Conservation (phyloP, 208 protist genomes). For the Trypanosoma rangeli region DNA sequence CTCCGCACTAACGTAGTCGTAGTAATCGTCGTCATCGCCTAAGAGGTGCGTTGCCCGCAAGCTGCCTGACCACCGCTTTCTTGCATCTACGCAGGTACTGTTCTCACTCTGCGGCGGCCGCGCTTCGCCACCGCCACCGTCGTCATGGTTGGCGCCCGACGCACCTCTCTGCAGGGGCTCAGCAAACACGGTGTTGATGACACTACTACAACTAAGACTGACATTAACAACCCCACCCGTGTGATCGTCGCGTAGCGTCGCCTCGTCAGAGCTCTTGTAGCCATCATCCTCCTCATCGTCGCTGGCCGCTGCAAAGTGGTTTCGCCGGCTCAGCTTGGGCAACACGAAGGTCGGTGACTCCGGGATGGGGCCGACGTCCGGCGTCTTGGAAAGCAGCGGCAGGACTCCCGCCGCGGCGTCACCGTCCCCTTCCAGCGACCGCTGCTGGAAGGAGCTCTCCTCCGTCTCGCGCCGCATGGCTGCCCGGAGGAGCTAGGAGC, state of each 20-base stretch:
- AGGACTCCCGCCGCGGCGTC: neutral
- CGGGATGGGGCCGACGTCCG: neutral
- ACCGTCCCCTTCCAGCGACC: neutral
- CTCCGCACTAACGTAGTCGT: neutral
- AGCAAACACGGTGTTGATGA: neutral
- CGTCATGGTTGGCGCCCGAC: neutral
- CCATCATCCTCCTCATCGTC: conserved; percentile 32
- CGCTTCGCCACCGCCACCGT: neutral
- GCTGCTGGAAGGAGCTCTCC: neutral
- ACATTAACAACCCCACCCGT: neutral
- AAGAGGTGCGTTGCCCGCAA: neutral
- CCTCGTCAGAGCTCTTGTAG: conserved; percentile 37
- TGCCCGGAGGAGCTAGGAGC: neutral
- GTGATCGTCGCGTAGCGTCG: conserved; percentile 5
- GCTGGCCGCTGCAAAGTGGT: neutral
- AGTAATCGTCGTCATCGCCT: neutral
- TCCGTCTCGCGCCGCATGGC: neutral
- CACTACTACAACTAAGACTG: neutral
- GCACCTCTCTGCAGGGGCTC: neutral
- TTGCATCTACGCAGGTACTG: neutral
- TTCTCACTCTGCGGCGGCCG: neutral
- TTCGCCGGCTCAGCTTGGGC: neutral
- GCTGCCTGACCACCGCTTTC: neutral
- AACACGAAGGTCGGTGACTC: neutral
- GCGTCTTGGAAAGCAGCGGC: neutral